A percentile compares a stretch with the other conserved stretches of the same genome.
Evolutionary conservation across 179 eudicot genomes (phyloP).

Genomic region (Dionaea muscipula): DNA sequence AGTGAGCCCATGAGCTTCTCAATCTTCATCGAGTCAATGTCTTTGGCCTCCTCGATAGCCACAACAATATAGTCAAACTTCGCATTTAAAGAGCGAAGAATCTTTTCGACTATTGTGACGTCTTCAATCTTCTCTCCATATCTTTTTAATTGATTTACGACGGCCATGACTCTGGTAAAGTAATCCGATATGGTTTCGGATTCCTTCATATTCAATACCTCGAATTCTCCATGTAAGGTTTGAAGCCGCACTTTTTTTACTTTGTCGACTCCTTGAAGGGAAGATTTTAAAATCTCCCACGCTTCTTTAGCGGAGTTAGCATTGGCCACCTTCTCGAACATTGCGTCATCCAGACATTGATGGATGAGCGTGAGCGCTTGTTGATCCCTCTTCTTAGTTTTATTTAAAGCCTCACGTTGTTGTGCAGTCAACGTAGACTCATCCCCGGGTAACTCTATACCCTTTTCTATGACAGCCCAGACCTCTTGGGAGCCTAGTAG

Average conservation of each 20-base stretch:
- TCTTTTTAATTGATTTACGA: conserved; percentile 3
- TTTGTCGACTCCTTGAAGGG: neutral
- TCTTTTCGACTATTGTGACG: neutral
- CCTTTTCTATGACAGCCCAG: too few species aligned
- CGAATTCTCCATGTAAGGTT: conserved; percentile 4
- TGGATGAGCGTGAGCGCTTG: conserved; percentile 6
- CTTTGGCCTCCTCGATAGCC: conserved; percentile 4
- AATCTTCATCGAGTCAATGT: neutral
- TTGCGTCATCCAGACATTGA: conserved; percentile 6
- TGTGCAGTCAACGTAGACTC: too few species aligned
- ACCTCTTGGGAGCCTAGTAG: too few species aligned
- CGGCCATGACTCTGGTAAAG: neutral
- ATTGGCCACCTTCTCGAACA: neutral
- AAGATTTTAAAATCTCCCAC: neutral
- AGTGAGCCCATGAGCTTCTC: neutral
- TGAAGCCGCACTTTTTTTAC: conserved; percentile 2
- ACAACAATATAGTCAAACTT: neutral
- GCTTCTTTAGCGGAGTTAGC: conserved; percentile 1
- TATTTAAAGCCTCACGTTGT: too few species aligned
- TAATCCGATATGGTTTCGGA: neutral
- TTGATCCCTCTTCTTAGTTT: neutral
- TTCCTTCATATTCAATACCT: neutral
- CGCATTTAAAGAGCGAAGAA: neutral
- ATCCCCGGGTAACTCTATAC: too few species aligned
- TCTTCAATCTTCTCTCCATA: neutral